phyloP scores from a whole-genome alignment of 1,284 basidiomycete genomes.

The Paramarasmius palmivorus region DNA sequence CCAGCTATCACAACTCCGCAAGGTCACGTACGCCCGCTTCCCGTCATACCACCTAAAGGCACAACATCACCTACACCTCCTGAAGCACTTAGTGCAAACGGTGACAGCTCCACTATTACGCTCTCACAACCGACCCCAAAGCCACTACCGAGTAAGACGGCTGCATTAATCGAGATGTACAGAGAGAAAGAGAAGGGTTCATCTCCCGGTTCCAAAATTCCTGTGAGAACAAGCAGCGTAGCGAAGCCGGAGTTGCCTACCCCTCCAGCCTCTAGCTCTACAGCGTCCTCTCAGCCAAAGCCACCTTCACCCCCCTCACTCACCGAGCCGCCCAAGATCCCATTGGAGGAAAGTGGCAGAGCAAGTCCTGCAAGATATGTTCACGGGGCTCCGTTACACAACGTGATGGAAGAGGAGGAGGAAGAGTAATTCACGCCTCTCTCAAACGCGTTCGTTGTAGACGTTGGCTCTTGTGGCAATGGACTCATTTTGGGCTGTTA shows the following conservation, averaged over 20 bases:
- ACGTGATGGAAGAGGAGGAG: constrained; percentile 80
- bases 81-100: neutral
- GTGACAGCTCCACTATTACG: neutral
- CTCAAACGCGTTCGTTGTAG: no score
- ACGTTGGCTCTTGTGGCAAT: no score
- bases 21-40: constrained; percentile 6
- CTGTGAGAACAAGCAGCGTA: constrained; percentile 23
- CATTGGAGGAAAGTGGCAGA: constrained; percentile 49
- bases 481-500: no score
- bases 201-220: constrained; percentile 33
- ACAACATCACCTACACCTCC: neutral
- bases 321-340: constrained; percentile 31
- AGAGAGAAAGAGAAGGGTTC: constrained; percentile 61
- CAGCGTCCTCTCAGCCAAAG: neutral
- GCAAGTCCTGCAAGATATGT: constrained; percentile 75
- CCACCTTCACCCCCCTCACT: constrained; percentile 14
- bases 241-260: constrained; percentile 2
- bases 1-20: neutral
- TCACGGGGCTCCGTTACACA: constrained; percentile 86
- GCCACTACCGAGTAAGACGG: constrained; percentile 54
- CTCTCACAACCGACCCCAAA: constrained; percentile 5
- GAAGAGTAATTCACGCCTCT: no score
- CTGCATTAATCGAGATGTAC: constrained; percentile 80
- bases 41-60: constrained; percentile 1
- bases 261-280: constrained; percentile 8